Evolutionary conservation across 768 basidiomycete genomes (phyloP).

Genomic region (Antrodiella citrinella): DNA sequence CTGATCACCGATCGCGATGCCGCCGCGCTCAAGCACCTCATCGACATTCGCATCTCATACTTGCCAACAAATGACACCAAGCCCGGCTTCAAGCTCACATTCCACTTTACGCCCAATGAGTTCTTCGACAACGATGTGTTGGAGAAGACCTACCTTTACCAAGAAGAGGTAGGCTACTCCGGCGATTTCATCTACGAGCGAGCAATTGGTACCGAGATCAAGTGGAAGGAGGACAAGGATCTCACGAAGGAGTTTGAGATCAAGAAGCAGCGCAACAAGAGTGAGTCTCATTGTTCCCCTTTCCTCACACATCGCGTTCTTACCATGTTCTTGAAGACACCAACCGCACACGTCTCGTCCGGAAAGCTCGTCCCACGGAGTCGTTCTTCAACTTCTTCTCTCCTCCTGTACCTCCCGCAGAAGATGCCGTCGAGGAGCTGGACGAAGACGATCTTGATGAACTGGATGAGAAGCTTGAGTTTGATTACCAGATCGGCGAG

Average conservation of each 20-base stretch:
- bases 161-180: constrained; percentile 86
- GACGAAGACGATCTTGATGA: constrained; percentile 85
- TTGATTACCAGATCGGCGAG: constrained; percentile 97
- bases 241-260: constrained; percentile 96
- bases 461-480: constrained; percentile 87
- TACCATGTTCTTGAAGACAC: constrained; percentile 42
- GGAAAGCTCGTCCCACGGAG: constrained; percentile 83
- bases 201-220: constrained; percentile 85
- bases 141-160: constrained; percentile 92
- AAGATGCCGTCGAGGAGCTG: constrained; percentile 65
- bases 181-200: constrained; percentile 97
- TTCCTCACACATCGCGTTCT: constrained; percentile 5
- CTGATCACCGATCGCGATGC: constrained; percentile 92
- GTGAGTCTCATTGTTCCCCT: constrained; percentile 30
- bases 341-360: constrained; percentile 72
- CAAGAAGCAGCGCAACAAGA: constrained; percentile 99
- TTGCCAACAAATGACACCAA: constrained; percentile 54
- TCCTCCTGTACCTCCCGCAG: constrained; percentile 66
- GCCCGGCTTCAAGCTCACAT: constrained; percentile 88
- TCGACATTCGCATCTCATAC: constrained; percentile 76
- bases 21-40: constrained; percentile 73
- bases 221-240: constrained; percentile 98
- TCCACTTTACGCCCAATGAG: constrained; percentile 75
- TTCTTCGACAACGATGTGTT: constrained; percentile 81
- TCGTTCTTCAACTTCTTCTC: constrained; percentile 99